Evolutionary conservation across 2,329 filamentous ascomycete species (phyloP), one percentile per base, ranked within the genome.

Genomic region (Fusarium odoratissimum): DNA sequence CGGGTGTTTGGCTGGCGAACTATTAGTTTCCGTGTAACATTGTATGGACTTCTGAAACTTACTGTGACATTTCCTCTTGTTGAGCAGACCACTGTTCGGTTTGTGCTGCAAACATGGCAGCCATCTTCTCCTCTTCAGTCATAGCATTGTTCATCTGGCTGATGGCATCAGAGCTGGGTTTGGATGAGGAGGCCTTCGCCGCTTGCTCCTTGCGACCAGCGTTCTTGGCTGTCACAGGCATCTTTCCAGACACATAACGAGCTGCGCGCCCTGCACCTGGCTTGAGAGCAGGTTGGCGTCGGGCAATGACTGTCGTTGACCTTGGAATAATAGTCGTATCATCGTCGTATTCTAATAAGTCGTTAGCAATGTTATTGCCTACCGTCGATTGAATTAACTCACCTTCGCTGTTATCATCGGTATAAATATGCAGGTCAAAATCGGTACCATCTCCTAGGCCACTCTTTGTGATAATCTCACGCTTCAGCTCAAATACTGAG

Each of bases 401-500:
- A 96, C 94, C 93, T 89, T 97, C 94, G 81, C 91, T 93, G 74
- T 91, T 93, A 82, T 98, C 95, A 80, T 97, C 94, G 71, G 94
- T 93, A 83, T 95, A 97, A 76, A 99, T 97, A 74, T 94, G 92
- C 60, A 99, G 90, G 83, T 99, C 95, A 82, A 98, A 98, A 82
- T 99, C 96, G 75, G 93, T 94, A 71, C 96, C 96, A 84, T 98
- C 95, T 76, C 96, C 96, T 75, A 99, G 89, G 69, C 94, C 94
- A 83, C 94, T 97, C 83, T 95, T 93, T 82, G 90, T 91, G 86
- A 99, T 99, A 80, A 99, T 99, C 85, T 98, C 96, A 86, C 95
- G 93, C 86, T 99, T 99, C 80, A 99, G 88, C 82, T 99, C 97
- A 84, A 98, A 99, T 73, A 98, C 96, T 70, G 95, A 97, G 80